These are phyloP conservation scores for Fusarium penzigii DNA, from an alignment of 2,329 filamentous ascomycete species.

Conservation along the genomic window DNA sequence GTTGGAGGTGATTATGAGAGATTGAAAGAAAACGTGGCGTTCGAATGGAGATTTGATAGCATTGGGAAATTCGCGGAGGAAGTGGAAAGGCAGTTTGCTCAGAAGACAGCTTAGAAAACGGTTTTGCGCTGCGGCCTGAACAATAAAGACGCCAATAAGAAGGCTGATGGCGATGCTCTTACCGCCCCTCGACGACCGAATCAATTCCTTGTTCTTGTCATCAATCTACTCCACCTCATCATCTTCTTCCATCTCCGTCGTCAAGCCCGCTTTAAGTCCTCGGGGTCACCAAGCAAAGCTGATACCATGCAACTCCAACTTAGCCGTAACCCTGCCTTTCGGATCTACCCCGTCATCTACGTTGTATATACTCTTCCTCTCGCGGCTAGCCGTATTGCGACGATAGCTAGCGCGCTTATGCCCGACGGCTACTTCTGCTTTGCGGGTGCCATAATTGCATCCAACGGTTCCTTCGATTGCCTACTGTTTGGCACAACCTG, in stretches of 20 bases:
- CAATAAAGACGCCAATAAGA: too few relatives aligned
- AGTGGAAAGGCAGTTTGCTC: constrained; percentile 8
- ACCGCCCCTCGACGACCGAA: too few relatives aligned
- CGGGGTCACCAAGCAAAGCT: constrained; percentile 27
- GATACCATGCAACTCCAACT: constrained; percentile 2
- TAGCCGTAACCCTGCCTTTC: constrained; percentile 52
- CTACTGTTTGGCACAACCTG: constrained; percentile 53
- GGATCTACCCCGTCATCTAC: constrained; percentile 69
- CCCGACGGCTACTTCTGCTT: constrained; percentile 57
- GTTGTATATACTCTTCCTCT: constrained; percentile 66
- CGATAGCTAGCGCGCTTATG: constrained; percentile 55
- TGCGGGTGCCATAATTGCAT: constrained; percentile 57
- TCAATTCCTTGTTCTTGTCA: constrained; percentile 69
- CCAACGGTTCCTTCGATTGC: constrained; percentile 56
- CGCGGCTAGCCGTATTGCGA: constrained; percentile 62
- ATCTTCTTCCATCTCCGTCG: constrained; percentile 52
- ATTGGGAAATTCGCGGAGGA: constrained; percentile 10
- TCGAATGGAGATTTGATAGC: constrained; percentile 13
- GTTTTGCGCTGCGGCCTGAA: too few relatives aligned
- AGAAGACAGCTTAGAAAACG: too few relatives aligned
- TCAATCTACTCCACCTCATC: constrained; percentile 69
- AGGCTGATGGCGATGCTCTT: too few relatives aligned
- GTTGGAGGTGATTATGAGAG: constrained; percentile 9
- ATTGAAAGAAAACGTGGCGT: constrained; percentile 1
- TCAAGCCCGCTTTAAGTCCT: too few relatives aligned